Evolutionary conservation across 1,284 basidiomycete genomes (phyloP).

Genomic region (Xerocomus nothofagi): DNA sequence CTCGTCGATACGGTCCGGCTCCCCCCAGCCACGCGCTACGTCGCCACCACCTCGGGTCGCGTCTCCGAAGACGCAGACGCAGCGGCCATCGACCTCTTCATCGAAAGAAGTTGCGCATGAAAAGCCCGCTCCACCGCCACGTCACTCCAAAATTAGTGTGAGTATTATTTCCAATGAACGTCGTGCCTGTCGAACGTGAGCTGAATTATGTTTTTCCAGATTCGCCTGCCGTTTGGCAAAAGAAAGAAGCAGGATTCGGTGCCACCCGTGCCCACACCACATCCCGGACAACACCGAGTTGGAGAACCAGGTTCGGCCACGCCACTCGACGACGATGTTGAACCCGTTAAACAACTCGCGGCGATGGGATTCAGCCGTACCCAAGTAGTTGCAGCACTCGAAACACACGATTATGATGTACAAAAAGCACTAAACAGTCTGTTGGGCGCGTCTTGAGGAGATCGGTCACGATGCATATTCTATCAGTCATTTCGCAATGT

Average conservation of each 20-base stretch:
- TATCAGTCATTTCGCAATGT: constrained; percentile 25
- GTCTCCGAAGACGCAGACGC: constrained; percentile 53
- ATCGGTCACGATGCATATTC: constrained; percentile 10
- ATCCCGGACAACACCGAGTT: constrained; percentile 44
- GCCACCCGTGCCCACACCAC: constrained; percentile 46
- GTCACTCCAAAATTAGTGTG: constrained; percentile 74
- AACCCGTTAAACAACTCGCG: constrained; percentile 72
- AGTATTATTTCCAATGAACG: constrained; percentile 33
- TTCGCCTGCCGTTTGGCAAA: constrained; percentile 75
- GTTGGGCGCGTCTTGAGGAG: constrained; percentile 39
- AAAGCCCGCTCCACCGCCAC: constrained; percentile 49
- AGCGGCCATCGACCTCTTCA: constrained; percentile 50
- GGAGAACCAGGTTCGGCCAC: constrained; percentile 46
- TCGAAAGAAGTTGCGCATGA: constrained; percentile 50
- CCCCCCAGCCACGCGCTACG: constrained; percentile 46
- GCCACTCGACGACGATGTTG: constrained; percentile 72
- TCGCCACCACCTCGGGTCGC: constrained; percentile 53
- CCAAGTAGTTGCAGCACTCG: constrained; percentile 76
- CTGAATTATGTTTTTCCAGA: constrained; percentile 40
- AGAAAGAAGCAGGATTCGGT: constrained; percentile 65
- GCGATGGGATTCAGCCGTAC: constrained; percentile 81
- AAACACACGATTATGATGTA: constrained; percentile 74
- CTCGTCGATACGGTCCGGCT: constrained; percentile 35
- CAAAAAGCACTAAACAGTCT: constrained; percentile 71
- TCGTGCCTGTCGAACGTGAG: constrained; percentile 8